A percentile compares a stretch with the other conserved stretches of the same genome.
These are phyloP conservation scores for Schizophyllum commune DNA, from an alignment of 1,284 basidiomycete genomes.

Conservation along the genomic window DNA sequence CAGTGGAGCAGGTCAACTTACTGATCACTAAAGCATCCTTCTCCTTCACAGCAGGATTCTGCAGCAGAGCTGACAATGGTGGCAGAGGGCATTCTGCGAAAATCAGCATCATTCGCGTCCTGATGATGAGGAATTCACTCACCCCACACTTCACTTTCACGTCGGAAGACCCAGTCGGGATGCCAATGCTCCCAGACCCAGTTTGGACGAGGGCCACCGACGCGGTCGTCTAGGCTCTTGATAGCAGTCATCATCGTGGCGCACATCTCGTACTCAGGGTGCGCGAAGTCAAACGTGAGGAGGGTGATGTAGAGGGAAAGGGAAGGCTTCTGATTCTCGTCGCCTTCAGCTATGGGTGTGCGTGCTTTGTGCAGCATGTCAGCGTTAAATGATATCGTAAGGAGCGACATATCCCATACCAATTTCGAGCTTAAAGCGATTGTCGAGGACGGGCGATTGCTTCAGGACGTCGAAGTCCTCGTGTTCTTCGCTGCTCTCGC, in stretches of 20 bases:
- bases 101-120: slow-evolving; percentile 1
- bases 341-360: slow-evolving; percentile 18
- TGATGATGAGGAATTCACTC: slow-evolving; percentile 6
- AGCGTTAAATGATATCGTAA: neutral
- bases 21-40: slow-evolving; percentile 61
- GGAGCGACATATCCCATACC: slow-evolving; percentile 24
- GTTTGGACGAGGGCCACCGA: slow-evolving; percentile 57
- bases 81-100: slow-evolving; percentile 57
- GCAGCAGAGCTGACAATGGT: slow-evolving; percentile 49
- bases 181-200: slow-evolving; percentile 71
- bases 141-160: slow-evolving; percentile 70
- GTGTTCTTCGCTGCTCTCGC: slow-evolving; percentile 17
- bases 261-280: slow-evolving; percentile 50
- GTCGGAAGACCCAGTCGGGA: slow-evolving; percentile 56
- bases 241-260: slow-evolving; percentile 69
- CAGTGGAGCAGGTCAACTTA: neutral
- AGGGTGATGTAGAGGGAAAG: slow-evolving; percentile 64
- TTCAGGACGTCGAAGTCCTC: slow-evolving; percentile 54
- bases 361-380: slow-evolving; percentile 16
- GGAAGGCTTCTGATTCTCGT: slow-evolving; percentile 22
- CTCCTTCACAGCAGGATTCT: slow-evolving; percentile 47
- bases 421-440: slow-evolving; percentile 67
- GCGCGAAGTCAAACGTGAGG: slow-evolving; percentile 51
- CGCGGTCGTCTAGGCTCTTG: slow-evolving; percentile 54
- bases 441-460: slow-evolving; percentile 59